These are phyloP conservation scores for Cladosporium sp. DNA, from an alignment of 2,329 filamentous ascomycete species.

Conservation along the genomic window DNA sequence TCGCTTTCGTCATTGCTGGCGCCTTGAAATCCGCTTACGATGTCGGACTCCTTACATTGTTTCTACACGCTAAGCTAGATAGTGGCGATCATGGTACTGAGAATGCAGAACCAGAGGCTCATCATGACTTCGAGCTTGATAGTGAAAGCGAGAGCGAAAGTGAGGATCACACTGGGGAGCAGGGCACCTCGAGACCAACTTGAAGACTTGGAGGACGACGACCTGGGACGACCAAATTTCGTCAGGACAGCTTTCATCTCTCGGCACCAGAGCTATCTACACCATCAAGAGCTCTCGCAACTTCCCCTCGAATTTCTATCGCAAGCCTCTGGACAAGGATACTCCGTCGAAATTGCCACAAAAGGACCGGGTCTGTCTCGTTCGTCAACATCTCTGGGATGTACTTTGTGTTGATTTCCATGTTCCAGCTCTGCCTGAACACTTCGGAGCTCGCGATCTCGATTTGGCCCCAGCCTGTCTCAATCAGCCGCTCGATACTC, in stretches of 20 bases:
- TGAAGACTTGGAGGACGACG: too few relatives aligned
- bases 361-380: slow-evolving; percentile 50
- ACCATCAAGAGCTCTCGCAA: background rate
- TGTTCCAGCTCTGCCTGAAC: slow-evolving; percentile 38
- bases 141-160: too few relatives aligned
- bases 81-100: too few relatives aligned
- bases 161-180: too few relatives aligned
- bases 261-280: too few relatives aligned
- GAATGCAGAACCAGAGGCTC: too few relatives aligned
- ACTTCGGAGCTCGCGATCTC: slow-evolving; percentile 41
- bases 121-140: too few relatives aligned
- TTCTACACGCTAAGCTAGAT: slow-evolving; percentile 9
- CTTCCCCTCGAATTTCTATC: slow-evolving; percentile 6
- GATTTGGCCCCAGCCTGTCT: slow-evolving; percentile 48
- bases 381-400: slow-evolving; percentile 43
- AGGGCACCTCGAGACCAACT: too few relatives aligned
- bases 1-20: slow-evolving; percentile 52
- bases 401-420: slow-evolving; percentile 34
- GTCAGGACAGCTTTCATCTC: too few relatives aligned
- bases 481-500: slow-evolving; percentile 41
- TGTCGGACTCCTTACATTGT: slow-evolving; percentile 28
- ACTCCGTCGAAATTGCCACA: slow-evolving; percentile 45
- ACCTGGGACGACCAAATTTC: too few relatives aligned
- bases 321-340: slow-evolving; percentile 33
- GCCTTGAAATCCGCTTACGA: slow-evolving; percentile 51